Evolutionary conservation across 768 basidiomycete species (phyloP).

Genomic region (Macrolepiota dolichaula): DNA sequence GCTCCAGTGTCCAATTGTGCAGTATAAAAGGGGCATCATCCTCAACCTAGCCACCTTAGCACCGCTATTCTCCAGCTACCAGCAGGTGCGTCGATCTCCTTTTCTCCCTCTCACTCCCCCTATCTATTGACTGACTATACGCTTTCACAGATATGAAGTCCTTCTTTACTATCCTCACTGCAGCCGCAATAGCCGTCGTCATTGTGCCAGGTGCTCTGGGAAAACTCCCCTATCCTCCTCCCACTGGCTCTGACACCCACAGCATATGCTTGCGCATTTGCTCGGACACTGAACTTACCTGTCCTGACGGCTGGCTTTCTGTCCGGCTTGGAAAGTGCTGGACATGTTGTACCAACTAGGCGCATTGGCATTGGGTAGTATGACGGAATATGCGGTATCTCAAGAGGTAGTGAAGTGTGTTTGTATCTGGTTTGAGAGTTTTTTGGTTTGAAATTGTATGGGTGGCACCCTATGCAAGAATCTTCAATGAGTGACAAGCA

Average conservation of each 20-base stretch:
- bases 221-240: too few relatives aligned
- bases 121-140: constrained; percentile 24
- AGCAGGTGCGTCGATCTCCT: too few relatives aligned
- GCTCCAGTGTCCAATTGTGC: too few relatives aligned
- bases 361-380: not conserved
- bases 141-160: not conserved
- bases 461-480: too few relatives aligned
- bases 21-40: too few relatives aligned
- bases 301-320: not conserved
- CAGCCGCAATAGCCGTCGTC: not conserved
- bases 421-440: too few relatives aligned
- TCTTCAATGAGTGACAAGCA: too few relatives aligned
- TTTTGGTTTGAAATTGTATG: not conserved
- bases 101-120: constrained; percentile 43
- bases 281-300: not conserved
- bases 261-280: not conserved
- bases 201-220: not conserved
- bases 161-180: not conserved
- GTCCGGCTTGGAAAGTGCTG: not conserved
- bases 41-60: too few relatives aligned
- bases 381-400: too few relatives aligned
- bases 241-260: too few relatives aligned
- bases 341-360: not conserved
- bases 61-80: too few relatives aligned
- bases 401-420: too few relatives aligned